A percentile compares a stretch with the other conserved stretches of the same genome.
phyloP scores from a whole-genome alignment of 495 filamentous ascomycete genomes.

The Talaromyces nanjingensis region DNA sequence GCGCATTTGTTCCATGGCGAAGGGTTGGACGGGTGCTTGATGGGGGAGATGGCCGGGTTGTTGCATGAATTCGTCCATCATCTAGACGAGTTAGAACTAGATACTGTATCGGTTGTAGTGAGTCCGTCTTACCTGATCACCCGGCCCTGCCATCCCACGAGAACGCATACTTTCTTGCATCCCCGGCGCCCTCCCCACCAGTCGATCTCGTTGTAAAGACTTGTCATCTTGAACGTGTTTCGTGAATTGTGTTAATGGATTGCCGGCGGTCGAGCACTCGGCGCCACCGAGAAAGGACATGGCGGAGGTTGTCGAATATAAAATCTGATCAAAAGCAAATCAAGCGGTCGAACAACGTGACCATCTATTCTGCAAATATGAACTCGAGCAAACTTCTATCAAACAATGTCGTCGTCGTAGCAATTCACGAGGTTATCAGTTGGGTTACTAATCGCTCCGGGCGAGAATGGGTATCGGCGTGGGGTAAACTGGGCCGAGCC shows the following conservation, averaged over 20 bases:
- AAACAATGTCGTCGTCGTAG: not conserved
- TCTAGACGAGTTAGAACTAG: slow-evolving; percentile 42
- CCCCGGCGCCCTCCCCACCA: slow-evolving; percentile 64
- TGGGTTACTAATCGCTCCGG: not conserved
- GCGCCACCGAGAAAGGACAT: slow-evolving; percentile 96
- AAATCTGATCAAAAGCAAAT: not conserved
- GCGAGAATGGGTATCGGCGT: not conserved
- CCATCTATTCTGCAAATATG: not conserved
- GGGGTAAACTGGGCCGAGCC: not conserved
- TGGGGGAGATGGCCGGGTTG: slow-evolving; percentile 55
- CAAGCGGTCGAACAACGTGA: not conserved
- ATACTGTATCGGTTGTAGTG: not conserved
- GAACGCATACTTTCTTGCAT: slow-evolving; percentile 61
- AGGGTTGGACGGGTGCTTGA: slow-evolving; percentile 41
- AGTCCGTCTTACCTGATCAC: slow-evolving; percentile 48
- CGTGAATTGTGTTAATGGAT: slow-evolving; percentile 92
- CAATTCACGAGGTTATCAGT: not conserved
- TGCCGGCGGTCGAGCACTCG: slow-evolving; percentile 94
- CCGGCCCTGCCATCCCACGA: slow-evolving; percentile 49
- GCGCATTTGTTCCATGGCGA: slow-evolving; percentile 67
- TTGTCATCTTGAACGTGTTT: slow-evolving; percentile 95
- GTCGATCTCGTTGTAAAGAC: slow-evolving; percentile 80
- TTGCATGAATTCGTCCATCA: slow-evolving; percentile 90
- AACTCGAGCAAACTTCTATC: not conserved
- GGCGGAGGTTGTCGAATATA: slow-evolving; percentile 9